Conservation (phyloP, 2,329 filamentous ascomycete genomes). For the Xylaria sp. region DNA sequence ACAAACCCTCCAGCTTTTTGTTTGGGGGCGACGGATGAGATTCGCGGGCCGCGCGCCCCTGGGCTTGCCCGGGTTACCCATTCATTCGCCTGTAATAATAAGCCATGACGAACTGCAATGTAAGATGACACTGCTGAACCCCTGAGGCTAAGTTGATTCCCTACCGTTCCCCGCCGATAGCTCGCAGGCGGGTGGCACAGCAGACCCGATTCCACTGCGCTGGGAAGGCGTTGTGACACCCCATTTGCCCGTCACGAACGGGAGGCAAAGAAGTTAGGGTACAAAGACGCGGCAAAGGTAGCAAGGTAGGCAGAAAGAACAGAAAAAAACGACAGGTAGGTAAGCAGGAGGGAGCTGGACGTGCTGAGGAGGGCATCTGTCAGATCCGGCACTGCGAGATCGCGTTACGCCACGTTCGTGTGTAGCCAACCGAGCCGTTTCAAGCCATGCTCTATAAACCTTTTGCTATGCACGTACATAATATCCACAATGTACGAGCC, state of each 20-base stretch:
- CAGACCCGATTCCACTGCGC: neutral
- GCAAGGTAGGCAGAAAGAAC: neutral
- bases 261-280: too few relatives aligned
- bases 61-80: neutral
- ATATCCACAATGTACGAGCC: too few relatives aligned
- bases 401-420: slow-evolving; percentile 31
- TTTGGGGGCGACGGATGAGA: neutral
- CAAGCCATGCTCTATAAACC: slow-evolving; percentile 6
- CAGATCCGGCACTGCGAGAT: slow-evolving; percentile 34
- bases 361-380: slow-evolving; percentile 22
- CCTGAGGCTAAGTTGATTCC: neutral
- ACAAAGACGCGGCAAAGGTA: too few relatives aligned
- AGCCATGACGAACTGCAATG: neutral
- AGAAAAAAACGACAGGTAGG: neutral
- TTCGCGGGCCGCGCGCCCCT: neutral
- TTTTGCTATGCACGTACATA: too few relatives aligned
- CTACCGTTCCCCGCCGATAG: neutral
- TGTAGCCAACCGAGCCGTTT: neutral
- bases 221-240: slow-evolving; percentile 6
- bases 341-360: neutral
- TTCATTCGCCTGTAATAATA: neutral
- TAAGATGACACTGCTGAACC: neutral
- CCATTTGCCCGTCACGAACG: neutral
- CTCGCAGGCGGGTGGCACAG: neutral
- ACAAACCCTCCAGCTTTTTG: too few relatives aligned